Conservation (phyloP, 2,329 filamentous ascomycete genomes). For the Arthrobotrys pseudoclavata region DNA sequence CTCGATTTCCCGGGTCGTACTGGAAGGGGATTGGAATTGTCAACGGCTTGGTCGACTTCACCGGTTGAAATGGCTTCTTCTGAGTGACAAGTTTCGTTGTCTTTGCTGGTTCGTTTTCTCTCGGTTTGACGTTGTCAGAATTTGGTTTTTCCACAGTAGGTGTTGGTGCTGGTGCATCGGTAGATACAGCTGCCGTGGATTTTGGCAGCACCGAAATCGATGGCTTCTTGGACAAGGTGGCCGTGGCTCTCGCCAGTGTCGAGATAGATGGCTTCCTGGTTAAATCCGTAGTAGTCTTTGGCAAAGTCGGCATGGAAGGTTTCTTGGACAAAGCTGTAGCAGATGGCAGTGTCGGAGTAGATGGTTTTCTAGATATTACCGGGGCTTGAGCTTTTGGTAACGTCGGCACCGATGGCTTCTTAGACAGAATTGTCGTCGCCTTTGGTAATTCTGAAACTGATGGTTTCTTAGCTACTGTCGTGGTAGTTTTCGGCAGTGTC, state of each 20-base stretch:
- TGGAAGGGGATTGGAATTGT: slow-evolving; percentile 51
- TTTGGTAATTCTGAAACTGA: neutral
- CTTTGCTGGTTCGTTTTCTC: neutral
- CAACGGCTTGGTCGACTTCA: slow-evolving; percentile 50
- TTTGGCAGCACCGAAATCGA: neutral
- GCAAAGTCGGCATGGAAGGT: neutral
- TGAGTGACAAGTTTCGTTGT: slow-evolving; percentile 27
- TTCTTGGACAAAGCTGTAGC: neutral
- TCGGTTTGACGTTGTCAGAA: neutral
- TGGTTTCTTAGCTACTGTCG: neutral
- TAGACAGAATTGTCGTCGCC: neutral
- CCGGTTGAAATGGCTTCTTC: slow-evolving; percentile 44
- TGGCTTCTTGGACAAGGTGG: neutral
- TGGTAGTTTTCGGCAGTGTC: neutral
- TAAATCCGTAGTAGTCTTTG: neutral
- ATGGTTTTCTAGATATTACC: neutral
- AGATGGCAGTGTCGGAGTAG: neutral
- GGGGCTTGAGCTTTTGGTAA: neutral
- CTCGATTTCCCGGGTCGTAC: slow-evolving; percentile 4
- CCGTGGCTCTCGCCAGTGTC: neutral
- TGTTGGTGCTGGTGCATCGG: neutral
- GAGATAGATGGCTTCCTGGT: slow-evolving; percentile 7
- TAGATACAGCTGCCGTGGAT: neutral
- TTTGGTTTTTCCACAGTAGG: neutral
- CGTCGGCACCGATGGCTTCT: neutral